Evolutionary conservation across 352 stramenopile species (phyloP).

Genomic region (Phytopythium helicoides): DNA sequence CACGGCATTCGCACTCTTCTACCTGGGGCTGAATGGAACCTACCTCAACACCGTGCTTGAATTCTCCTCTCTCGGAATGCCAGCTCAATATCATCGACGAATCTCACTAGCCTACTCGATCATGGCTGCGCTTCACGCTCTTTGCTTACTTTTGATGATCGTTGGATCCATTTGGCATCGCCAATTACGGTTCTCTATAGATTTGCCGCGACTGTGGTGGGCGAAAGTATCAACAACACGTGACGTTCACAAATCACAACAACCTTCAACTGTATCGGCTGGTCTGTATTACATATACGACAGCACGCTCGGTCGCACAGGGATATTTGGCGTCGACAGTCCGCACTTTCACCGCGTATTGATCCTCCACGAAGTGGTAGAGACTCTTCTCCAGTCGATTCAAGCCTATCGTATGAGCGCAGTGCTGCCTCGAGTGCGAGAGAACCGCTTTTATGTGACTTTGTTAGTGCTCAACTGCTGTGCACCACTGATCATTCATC

Average conservation of each 20-base stretch:
- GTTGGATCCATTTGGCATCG: constrained; percentile 15
- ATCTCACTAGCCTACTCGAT: constrained; percentile 14
- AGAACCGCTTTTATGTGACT: constrained; percentile 30
- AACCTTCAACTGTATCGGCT: too few species aligned
- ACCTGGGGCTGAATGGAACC: constrained; percentile 18
- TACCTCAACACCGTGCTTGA: constrained; percentile 22
- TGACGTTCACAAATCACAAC: too few species aligned
- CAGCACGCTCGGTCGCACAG: constrained; percentile 14
- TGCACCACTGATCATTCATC: constrained; percentile 5
- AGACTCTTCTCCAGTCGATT: constrained; percentile 21
- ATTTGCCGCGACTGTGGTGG: not conserved
- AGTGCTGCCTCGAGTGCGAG: constrained; percentile 19
- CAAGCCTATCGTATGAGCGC: constrained; percentile 31
- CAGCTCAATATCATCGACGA: constrained; percentile 6
- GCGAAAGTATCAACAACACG: too few species aligned
- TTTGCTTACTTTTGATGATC: constrained; percentile 18
- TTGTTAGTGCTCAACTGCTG: constrained; percentile 34
- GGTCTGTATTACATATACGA: constrained; percentile 3
- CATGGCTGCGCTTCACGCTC: constrained; percentile 13
- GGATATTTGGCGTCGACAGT: constrained; percentile 21
- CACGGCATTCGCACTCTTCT: constrained; percentile 16
- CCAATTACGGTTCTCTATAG: constrained; percentile 13
- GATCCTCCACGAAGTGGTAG: constrained; percentile 25
- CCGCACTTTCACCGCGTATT: constrained; percentile 25
- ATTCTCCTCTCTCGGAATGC: constrained; percentile 25